phyloP scores from a whole-genome alignment of 2,329 filamentous ascomycete species.

The Cladophialophora carrionii region DNA sequence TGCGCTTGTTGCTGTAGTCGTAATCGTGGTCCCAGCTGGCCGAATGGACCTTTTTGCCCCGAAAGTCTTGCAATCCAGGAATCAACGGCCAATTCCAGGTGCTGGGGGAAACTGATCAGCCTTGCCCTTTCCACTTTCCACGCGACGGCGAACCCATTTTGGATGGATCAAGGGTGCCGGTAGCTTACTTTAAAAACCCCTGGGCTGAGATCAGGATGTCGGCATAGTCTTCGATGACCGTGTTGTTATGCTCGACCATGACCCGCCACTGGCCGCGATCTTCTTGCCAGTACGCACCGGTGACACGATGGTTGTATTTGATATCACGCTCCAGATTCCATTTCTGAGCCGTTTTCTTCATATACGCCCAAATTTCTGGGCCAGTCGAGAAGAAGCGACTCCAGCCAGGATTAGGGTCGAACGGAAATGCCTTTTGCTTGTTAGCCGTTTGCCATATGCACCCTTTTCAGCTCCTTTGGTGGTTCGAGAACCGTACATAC shows the following conservation, averaged over 20 bases:
- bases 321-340: constrained; percentile 48
- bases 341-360: constrained; percentile 46
- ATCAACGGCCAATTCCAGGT: constrained; percentile 40
- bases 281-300: neutral
- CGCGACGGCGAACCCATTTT: neutral
- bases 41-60: constrained; percentile 40
- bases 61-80: constrained; percentile 38
- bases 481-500: constrained; percentile 45
- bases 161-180: neutral
- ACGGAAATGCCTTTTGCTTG: constrained; percentile 38
- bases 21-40: constrained; percentile 40
- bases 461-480: constrained; percentile 51
- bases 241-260: constrained; percentile 19
- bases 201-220: constrained; percentile 63
- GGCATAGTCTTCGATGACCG: constrained; percentile 37
- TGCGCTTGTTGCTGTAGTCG: constrained; percentile 38
- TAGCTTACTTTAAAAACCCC: constrained; percentile 53
- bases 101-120: constrained; percentile 7
- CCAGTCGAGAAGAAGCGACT: constrained; percentile 48
- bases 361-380: constrained; percentile 50
- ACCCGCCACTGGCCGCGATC: constrained; percentile 5
- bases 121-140: constrained; percentile 1
- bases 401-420: constrained; percentile 51
- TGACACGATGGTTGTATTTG: constrained; percentile 33
- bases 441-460: constrained; percentile 14